These are phyloP conservation scores for Nephelium lappaceum DNA, from an alignment of 345 rosid genomes.

Conservation along the genomic window DNA sequence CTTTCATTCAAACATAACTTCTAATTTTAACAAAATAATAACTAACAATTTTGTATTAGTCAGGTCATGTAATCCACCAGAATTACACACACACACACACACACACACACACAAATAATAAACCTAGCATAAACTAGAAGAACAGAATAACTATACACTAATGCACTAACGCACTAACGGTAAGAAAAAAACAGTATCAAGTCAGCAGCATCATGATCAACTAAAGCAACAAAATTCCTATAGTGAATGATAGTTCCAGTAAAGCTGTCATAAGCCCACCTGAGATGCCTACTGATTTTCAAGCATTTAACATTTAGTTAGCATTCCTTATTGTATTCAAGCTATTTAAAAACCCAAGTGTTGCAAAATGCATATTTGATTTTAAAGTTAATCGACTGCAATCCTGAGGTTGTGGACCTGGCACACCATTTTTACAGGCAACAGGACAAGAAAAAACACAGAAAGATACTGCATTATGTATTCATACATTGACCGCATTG, in stretches of 20 bases:
- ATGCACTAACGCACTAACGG: not conserved
- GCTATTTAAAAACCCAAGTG: not conserved
- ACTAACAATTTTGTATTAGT: not conserved
- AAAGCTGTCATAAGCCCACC: not conserved
- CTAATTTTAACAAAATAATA: not conserved
- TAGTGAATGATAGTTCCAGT: not conserved
- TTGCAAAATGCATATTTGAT: not conserved
- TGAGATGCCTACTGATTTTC: not conserved
- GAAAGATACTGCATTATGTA: not conserved
- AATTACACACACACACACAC: not conserved
- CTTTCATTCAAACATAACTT: not conserved
- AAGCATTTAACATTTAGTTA: not conserved
- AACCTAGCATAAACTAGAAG: not conserved
- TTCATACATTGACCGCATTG: slow-evolving; percentile 57
- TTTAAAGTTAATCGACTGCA: not conserved
- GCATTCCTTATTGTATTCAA: not conserved
- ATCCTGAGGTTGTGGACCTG: not conserved
- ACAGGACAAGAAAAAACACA: not conserved
- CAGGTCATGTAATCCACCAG: not conserved
- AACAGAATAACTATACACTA: not conserved
- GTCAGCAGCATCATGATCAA: not conserved
- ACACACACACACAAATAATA: not conserved
- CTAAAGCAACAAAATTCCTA: not conserved
- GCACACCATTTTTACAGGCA: not conserved
- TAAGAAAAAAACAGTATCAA: not conserved